Conservation (phyloP, 1,139 yeast species). For the Yamadazyma friedrichii region DNA sequence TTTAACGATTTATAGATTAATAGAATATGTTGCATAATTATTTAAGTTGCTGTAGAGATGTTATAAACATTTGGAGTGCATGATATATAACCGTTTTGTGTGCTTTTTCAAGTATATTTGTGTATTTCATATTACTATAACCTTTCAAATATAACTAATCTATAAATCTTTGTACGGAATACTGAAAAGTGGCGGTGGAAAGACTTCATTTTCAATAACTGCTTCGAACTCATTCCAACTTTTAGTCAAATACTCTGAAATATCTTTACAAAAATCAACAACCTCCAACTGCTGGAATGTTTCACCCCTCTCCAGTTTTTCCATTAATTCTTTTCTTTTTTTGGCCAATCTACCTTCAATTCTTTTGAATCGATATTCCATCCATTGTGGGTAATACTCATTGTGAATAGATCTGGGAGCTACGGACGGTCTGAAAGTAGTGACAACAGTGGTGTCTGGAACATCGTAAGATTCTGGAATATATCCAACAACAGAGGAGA, state of each 20-base stretch:
- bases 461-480: constrained; percentile 32
- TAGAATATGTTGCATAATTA: too few relatives aligned
- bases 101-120: neutral
- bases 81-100: too few relatives aligned
- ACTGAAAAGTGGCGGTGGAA: constrained; percentile 7
- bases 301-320: constrained; percentile 18
- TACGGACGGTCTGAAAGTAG: constrained; percentile 37
- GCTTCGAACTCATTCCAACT: constrained; percentile 43
- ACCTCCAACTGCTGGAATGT: constrained; percentile 34
- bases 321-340: constrained; percentile 19
- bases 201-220: constrained; percentile 23
- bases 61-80: too few relatives aligned
- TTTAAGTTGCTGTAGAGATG: too few relatives aligned
- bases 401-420: constrained; percentile 31
- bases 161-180: constrained; percentile 6
- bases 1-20: neutral
- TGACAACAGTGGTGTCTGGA: constrained; percentile 35
- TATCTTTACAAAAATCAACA: constrained; percentile 27
- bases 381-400: constrained; percentile 42
- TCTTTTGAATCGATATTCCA: constrained; percentile 34
- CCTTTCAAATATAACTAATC: neutral
- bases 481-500: constrained; percentile 20
- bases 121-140: neutral
- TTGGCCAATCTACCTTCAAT: constrained; percentile 27
- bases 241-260: constrained; percentile 30